These are phyloP conservation scores for Calamus simplicifolius DNA, from an alignment of 176 grass and related monocot species.

Conservation along the genomic window DNA sequence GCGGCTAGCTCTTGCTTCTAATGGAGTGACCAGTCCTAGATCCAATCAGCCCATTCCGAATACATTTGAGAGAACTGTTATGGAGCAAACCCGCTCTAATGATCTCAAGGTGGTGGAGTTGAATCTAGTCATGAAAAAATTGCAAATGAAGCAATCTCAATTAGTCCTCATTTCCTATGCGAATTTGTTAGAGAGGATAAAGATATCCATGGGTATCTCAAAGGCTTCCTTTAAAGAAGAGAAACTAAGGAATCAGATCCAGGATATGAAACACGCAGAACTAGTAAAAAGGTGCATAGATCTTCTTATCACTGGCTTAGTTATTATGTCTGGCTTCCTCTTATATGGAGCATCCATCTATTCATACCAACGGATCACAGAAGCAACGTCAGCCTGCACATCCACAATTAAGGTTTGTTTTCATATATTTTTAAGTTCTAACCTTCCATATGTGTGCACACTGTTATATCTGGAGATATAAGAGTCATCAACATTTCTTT, in stretches of 20 bases:
- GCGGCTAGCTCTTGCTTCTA: constrained; percentile 30
- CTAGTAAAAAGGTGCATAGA: constrained; percentile 66
- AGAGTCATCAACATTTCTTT: neutral
- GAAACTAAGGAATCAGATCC: constrained; percentile 69
- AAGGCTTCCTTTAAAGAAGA: constrained; percentile 78
- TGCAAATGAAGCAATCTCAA: constrained; percentile 70
- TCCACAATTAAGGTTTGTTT: constrained; percentile 39
- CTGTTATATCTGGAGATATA: neutral
- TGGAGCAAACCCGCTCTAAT: constrained; percentile 63
- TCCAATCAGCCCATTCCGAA: constrained; percentile 37
- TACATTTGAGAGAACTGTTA: constrained; percentile 68
- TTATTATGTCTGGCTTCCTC: constrained; percentile 74
- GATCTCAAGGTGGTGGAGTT: constrained; percentile 88
- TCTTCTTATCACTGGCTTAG: constrained; percentile 68
- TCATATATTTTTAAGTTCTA: constrained; percentile 1
- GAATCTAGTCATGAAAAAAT: constrained; percentile 60
- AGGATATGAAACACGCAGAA: constrained; percentile 53
- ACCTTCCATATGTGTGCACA: no score
- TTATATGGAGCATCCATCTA: constrained; percentile 65
- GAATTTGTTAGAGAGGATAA: constrained; percentile 65
- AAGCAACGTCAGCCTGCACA: constrained; percentile 51
- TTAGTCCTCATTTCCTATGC: constrained; percentile 58
- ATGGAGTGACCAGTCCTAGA: constrained; percentile 20
- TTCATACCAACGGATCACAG: constrained; percentile 74
- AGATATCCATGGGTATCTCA: constrained; percentile 69